Percentiles rank a stretch among this genome's conserved stretches.
These are phyloP conservation scores for Sclerotinia sclerotiorum DNA, from an alignment of 2,329 filamentous ascomycete species.

Conservation along the genomic window DNA sequence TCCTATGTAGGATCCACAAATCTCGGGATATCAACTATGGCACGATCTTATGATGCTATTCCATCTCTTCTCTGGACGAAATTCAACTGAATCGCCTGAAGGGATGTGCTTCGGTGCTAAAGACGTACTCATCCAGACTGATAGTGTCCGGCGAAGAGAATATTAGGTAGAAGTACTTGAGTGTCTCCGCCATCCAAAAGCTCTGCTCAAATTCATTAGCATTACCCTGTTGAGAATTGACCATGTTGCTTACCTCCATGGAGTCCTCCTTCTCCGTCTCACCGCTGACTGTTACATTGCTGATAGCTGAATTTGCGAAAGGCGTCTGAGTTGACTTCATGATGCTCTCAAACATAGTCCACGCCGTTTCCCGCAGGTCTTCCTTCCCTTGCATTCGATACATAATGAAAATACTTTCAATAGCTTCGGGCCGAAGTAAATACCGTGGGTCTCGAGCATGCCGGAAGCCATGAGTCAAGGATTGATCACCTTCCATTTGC, in stretches of 20 bases:
- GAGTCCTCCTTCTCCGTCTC: slow-evolving; percentile 45
- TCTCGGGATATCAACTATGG: neutral
- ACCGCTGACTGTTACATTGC: slow-evolving; percentile 41
- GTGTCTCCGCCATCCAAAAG: slow-evolving; percentile 62
- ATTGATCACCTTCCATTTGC: slow-evolving; percentile 18
- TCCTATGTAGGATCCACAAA: too few relatives aligned
- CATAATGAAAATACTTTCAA: slow-evolving; percentile 66
- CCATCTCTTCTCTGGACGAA: too few relatives aligned
- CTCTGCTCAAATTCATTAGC: slow-evolving; percentile 23
- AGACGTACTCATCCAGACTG: slow-evolving; percentile 60
- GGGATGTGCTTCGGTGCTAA: slow-evolving; percentile 38
- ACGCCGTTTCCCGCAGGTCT: slow-evolving; percentile 44
- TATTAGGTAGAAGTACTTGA: slow-evolving; percentile 62
- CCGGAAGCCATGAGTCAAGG: slow-evolving; percentile 24
- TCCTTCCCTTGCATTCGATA: slow-evolving; percentile 31
- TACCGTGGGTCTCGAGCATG: slow-evolving; percentile 41
- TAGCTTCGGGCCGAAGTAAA: slow-evolving; percentile 60
- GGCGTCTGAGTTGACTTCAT: slow-evolving; percentile 44
- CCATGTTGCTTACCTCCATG: slow-evolving; percentile 46
- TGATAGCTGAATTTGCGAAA: slow-evolving; percentile 45
- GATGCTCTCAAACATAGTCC: slow-evolving; percentile 49
- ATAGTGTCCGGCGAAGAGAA: slow-evolving; percentile 49
- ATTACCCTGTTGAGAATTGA: neutral
- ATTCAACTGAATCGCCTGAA: slow-evolving; percentile 24
- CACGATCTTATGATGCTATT: neutral